Evolutionary conservation across 2,329 filamentous ascomycete species (phyloP).

Genomic region (Aureobasidium sp.): DNA sequence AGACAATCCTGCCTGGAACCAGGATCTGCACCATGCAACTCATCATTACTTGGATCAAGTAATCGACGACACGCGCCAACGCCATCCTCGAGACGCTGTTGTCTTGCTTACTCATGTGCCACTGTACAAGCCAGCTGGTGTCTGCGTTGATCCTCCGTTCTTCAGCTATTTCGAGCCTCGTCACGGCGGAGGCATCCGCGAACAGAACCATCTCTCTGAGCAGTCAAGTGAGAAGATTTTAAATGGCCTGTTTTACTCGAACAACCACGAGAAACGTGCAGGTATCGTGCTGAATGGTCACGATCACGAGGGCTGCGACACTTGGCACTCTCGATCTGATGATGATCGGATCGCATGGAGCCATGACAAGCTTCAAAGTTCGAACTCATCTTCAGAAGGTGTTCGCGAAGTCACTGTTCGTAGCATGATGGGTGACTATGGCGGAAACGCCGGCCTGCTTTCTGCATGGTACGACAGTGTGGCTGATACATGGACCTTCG

Average conservation of each 20-base stretch:
- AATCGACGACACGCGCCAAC: background rate
- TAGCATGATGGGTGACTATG: slow-evolving; percentile 97
- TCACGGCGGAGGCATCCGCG: slow-evolving; percentile 65
- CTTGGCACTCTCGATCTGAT: slow-evolving; percentile 55
- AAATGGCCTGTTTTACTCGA: slow-evolving; percentile 74
- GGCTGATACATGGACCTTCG: slow-evolving; percentile 68
- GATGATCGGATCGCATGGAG: background rate
- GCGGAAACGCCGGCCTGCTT: slow-evolving; percentile 83
- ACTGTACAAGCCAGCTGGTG: slow-evolving; percentile 70
- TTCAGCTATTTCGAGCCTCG: slow-evolving; percentile 67
- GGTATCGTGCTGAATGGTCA: slow-evolving; percentile 88
- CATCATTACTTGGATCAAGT: slow-evolving; percentile 43
- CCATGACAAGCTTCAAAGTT: slow-evolving; percentile 32
- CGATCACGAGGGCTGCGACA: slow-evolving; percentile 91
- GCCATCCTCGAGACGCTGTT: slow-evolving; percentile 54
- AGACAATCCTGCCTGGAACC: slow-evolving; percentile 68
- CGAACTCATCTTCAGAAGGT: slow-evolving; percentile 37
- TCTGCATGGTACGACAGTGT: slow-evolving; percentile 75
- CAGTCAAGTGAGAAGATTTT: slow-evolving; percentile 65
- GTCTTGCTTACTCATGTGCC: slow-evolving; percentile 89
- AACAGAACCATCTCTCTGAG: slow-evolving; percentile 83
- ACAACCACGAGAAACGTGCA: slow-evolving; percentile 47
- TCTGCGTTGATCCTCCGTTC: slow-evolving; percentile 78
- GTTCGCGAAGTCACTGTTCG: slow-evolving; percentile 86
- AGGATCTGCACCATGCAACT: slow-evolving; percentile 64